Evolutionary conservation across 2,329 filamentous ascomycete species (phyloP), one percentile per base, ranked within the genome.

Genomic region (Epichloe brachyelytri): DNA sequence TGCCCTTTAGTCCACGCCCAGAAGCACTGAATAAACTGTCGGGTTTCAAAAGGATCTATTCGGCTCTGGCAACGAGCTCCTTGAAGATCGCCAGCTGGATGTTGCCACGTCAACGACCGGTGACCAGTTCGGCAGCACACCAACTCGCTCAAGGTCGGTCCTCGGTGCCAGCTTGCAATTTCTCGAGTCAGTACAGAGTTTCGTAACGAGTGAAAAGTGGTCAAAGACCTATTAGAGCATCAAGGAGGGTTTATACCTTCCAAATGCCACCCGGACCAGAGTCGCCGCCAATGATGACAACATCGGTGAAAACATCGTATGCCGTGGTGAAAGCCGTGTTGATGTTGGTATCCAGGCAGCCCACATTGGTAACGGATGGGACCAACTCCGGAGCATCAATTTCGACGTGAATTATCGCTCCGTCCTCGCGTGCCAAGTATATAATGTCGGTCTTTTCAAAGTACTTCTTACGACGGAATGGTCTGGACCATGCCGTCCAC

Each of bases 371-470:
- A 50, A 76, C 71, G 40, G 74, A 72, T 48, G 76, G 72, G 49
- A 83, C 64, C 57, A 78, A 71, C 44, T 74, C 77, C 55, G 71
- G 71, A 5, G 75, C 74, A 43, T 79, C 77, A 53, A 88, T 80
- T 57, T 88, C 82, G 4, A 91, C 67, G 56, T 85, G 86, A 50
- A 83, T 78, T 10, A 96, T 76, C 46, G 83, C 72, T 3, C 93
- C 93, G 62, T 97, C 91, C 67, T 97, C 91, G 50, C 90, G 81
- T 11, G 85, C 86, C 15, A 98, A 71, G 61, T 93, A 95, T 46
- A 97, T 81, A 53, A 84, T 81, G 61, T 97, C 93, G 37, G 82
- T 80, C 17, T 71, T 75, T 50, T 77, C 70, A 49, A 78, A 77
- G 57, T 83, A 85, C 12, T 71, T 68, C 53, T 76, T 76, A 22